These are phyloP conservation scores for Crithidia bombi DNA, from an alignment of 208 protist species.

Conservation along the genomic window DNA sequence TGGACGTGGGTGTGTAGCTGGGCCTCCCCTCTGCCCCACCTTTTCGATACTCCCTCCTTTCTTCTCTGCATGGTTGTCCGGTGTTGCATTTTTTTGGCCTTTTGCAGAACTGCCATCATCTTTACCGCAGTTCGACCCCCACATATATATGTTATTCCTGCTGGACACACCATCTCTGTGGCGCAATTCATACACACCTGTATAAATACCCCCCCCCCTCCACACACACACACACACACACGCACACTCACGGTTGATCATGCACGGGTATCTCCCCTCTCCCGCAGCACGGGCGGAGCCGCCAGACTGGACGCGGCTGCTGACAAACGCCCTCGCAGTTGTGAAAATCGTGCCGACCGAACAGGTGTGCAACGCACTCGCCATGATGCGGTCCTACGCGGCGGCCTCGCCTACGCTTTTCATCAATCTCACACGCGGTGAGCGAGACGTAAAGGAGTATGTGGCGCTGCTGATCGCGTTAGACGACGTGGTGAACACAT, in stretches of 20 bases:
- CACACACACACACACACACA: too few relatives aligned
- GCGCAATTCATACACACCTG: too few relatives aligned
- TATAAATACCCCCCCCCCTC: too few relatives aligned
- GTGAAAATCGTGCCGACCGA: conserved; percentile 30
- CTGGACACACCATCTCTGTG: too few relatives aligned
- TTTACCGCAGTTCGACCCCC: too few relatives aligned
- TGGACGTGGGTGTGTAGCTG: too few relatives aligned
- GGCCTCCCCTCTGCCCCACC: too few relatives aligned
- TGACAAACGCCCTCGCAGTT: conserved; percentile 36
- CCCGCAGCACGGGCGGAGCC: conserved; percentile 33
- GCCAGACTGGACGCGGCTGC: conserved; percentile 50
- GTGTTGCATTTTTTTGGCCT: too few relatives aligned
- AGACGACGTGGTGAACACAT: conserved; percentile 42
- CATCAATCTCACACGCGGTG: conserved; percentile 34
- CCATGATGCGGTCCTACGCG: conserved; percentile 60
- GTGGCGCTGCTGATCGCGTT: conserved; percentile 50
- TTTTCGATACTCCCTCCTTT: too few relatives aligned
- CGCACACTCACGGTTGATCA: neutral
- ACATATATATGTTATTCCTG: too few relatives aligned
- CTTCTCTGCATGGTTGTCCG: too few relatives aligned
- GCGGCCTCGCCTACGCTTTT: conserved; percentile 35
- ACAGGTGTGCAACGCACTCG: conserved; percentile 34
- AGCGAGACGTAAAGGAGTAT: conserved; percentile 43
- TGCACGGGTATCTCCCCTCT: conserved; percentile 35
- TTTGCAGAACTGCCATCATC: too few relatives aligned